Percentiles rank a stretch among this genome's conserved stretches.
Evolutionary conservation across 306 rosid species (phyloP).

Genomic region (Vigna radiata): DNA sequence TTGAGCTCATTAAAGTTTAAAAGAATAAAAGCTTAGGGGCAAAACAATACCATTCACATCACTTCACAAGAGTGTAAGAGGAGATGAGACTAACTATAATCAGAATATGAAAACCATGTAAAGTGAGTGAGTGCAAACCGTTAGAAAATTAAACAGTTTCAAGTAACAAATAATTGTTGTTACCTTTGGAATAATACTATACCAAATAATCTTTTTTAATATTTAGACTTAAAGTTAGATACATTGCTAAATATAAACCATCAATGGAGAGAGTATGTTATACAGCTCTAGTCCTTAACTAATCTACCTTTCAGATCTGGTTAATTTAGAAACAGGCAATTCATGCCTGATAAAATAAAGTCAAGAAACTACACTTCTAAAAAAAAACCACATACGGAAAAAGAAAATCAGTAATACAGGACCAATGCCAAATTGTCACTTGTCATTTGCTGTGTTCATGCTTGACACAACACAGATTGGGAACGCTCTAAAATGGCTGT

Average conservation of each 20-base stretch:
- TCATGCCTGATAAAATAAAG: background rate
- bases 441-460: background rate
- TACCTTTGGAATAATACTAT: too few relatives aligned
- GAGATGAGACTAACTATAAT: too few relatives aligned
- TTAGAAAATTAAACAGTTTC: too few relatives aligned
- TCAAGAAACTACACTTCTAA: background rate
- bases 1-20: too few relatives aligned
- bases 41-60: too few relatives aligned
- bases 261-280: background rate
- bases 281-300: background rate
- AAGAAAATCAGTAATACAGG: background rate
- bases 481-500: background rate
- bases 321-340: background rate
- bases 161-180: too few relatives aligned
- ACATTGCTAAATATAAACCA: background rate
- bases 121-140: too few relatives aligned
- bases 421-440: background rate
- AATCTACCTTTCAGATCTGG: background rate
- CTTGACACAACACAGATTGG: background rate
- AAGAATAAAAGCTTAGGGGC: too few relatives aligned
- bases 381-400: background rate
- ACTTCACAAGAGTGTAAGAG: too few relatives aligned
- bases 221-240: background rate
- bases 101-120: too few relatives aligned
- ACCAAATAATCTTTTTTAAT: too few relatives aligned